Base-by-base conservation (phyloP, 2,329 filamentous ascomycete species). In the Tolypocladium capitatum region DNA sequence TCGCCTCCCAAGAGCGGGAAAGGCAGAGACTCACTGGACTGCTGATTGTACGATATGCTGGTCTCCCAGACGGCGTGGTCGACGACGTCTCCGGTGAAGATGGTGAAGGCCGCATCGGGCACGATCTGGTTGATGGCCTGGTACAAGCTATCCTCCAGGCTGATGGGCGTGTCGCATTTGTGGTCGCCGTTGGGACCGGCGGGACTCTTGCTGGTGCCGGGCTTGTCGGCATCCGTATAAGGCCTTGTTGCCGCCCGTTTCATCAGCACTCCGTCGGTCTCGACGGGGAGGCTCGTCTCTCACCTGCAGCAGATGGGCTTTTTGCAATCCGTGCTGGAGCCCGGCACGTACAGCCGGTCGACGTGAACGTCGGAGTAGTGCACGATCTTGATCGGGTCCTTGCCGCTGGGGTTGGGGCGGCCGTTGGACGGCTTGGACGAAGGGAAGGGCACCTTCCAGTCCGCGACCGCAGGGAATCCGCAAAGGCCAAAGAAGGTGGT, bases 281-380 rank as follows among this genome's bases (percentile, higher is more conserved):
- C 6, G 1, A n/a, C 18, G 8, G 16, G 6, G 24, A 24, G 20
- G 9, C 4, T 11, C 27, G 9, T 18, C 4, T 41, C 60, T 59
- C 49, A 68, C 56, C 76, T 70, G 60, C 78, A 81, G 60, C 78
- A 81, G 48, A 80, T 75, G 1, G 74, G 75, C 57, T 78, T 77
- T 28, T 68, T 68, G 60, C 78, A 81, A 50, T 77, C 67, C 21
- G 71, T 68, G 55, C 68, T 78, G 7, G 74, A 66, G 0, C 77
- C 78, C 2, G 68, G 60, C 24, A 68, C 67, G 56, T 81, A 81
- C 11, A 69, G 64, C 6, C 69, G 70, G 52, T 81, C 77, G 46
- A 81, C 63, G 49, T 81, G 78, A 38, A 78, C 75, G 52, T 81
- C 78, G 13, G 74, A 78, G 58, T 75, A 75, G 55, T 81, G 78